Base-by-base conservation (phyloP, 1,284 basidiomycete species). In the Sporisorium graminicola region DNA sequence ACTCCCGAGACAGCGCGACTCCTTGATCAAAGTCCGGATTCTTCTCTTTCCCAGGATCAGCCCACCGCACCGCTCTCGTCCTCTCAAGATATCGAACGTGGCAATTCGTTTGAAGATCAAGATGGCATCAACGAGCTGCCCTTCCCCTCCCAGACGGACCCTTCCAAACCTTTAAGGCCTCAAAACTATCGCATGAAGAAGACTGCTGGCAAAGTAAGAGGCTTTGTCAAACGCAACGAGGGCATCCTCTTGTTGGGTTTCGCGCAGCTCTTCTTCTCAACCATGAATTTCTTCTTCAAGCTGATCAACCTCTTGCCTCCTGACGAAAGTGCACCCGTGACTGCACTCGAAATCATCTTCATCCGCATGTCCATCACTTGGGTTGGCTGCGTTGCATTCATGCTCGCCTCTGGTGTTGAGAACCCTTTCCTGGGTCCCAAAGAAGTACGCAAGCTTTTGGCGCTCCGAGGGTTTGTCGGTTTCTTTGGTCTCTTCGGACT, bases 391-490 rank as follows among this genome's bases (percentile, higher is more conserved):
- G 82, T 40, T 24, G 70, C 10, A 79, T 86, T 68, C 82, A 73
- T 81, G 70, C 53, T 71, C 29, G 53, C 52, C 33, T 87, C 85
- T n/a, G 87, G 88, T 24, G 88, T 92, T 0, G 89, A 90, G 0
- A 86, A 93, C 77, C 92, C 92, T 0, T 86, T 91, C 56, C 77
- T 90, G 3, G 92, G 92, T 0, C 92, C 92, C 0, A 89, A 90
- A 56, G 91, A 88, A 2, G 89, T 93, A 3, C 88, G 92, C 29
- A 62, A 86, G 2, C 83, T 92, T 7, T 87, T 93, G 3, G 86
- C 88, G 0, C 82, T 89, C 3, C 86, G 92, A 74, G 92, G 92
- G 0, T 86, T 92, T 58, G 88, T 89, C 9, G 92, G 92, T 88
- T 91, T 81, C 53, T 74, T 78, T 50, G 74, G 76, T 31, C 59